Conservation (phyloP, 331 rosid species). For the Phaseolus coccineus region DNA sequence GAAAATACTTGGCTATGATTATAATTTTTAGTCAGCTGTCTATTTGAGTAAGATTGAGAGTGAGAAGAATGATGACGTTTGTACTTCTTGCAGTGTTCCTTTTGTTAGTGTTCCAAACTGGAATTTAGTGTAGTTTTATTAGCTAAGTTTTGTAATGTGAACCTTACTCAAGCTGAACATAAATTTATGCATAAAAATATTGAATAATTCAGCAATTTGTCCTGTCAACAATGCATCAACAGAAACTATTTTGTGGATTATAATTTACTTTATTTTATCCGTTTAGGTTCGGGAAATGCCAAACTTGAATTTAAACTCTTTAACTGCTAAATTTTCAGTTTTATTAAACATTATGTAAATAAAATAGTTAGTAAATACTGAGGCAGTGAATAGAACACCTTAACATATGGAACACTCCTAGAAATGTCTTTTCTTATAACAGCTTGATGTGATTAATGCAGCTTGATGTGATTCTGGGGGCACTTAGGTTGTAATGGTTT, state of each 20-base stretch:
- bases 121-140: neutral
- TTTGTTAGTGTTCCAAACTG: neutral
- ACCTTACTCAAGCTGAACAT: conserved; percentile 14
- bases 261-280: conserved; percentile 28
- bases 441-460: conserved; percentile 13
- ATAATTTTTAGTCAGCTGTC: neutral
- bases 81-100: neutral
- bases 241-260: conserved; percentile 9
- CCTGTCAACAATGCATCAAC: conserved; percentile 17
- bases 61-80: neutral
- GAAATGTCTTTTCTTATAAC: conserved; percentile 4
- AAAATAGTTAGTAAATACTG: conserved; percentile 1
- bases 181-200: neutral
- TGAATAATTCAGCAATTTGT: conserved; percentile 9
- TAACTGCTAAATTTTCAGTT: conserved; percentile 25
- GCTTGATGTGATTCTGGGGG: conserved; percentile 35
- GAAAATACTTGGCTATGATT: conserved; percentile 58
- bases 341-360: conserved; percentile 10
- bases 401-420: conserved; percentile 9
- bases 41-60: conserved; percentile 13
- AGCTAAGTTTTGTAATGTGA: conserved; percentile 4
- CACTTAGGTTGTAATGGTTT: conserved; percentile 23
- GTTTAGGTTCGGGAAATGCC: neutral
- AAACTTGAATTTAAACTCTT: conserved; percentile 1
- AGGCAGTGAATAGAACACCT: conserved; percentile 3